Conservation (phyloP, 2,329 filamentous ascomycete genomes). For the Blumeriella jaapii region DNA sequence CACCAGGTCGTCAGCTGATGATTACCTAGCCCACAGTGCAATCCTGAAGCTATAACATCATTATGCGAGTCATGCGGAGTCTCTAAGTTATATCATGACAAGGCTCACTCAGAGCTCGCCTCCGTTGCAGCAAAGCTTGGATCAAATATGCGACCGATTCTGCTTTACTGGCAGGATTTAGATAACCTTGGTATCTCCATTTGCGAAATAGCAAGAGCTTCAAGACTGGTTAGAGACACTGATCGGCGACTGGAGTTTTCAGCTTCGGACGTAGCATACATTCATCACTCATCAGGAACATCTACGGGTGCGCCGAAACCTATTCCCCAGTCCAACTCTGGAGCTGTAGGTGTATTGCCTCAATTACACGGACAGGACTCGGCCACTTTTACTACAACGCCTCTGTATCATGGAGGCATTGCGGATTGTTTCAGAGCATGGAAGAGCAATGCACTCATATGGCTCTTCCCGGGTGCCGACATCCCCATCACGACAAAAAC, state of each 20-base stretch:
- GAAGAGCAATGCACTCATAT: constrained; percentile 47
- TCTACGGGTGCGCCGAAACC: constrained; percentile 52
- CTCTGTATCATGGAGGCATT: constrained; percentile 53
- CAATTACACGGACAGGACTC: constrained; percentile 29
- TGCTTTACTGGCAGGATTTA: constrained; percentile 6
- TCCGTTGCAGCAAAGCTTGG: constrained; percentile 6
- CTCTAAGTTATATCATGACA: constrained; percentile 35
- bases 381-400: constrained; percentile 53
- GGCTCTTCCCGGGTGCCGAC: constrained; percentile 47
- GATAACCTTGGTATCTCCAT: background rate
- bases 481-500: constrained; percentile 45
- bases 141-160: constrained; percentile 11
- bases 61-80: constrained; percentile 38
- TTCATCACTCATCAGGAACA: constrained; percentile 54
- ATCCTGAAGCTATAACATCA: constrained; percentile 36
- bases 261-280: constrained; percentile 37
- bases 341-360: constrained; percentile 43
- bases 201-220: background rate
- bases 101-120: constrained; percentile 12
- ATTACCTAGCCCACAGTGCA: constrained; percentile 33
- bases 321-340: constrained; percentile 45
- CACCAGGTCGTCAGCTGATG: background rate
- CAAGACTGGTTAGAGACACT: background rate
- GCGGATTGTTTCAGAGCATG: constrained; percentile 51
- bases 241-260: background rate